A percentile compares a stretch with the other conserved stretches of the same genome.
Evolutionary conservation across 805 yeast genomes (phyloP).

Genomic region (Isabelozyma heimii): DNA sequence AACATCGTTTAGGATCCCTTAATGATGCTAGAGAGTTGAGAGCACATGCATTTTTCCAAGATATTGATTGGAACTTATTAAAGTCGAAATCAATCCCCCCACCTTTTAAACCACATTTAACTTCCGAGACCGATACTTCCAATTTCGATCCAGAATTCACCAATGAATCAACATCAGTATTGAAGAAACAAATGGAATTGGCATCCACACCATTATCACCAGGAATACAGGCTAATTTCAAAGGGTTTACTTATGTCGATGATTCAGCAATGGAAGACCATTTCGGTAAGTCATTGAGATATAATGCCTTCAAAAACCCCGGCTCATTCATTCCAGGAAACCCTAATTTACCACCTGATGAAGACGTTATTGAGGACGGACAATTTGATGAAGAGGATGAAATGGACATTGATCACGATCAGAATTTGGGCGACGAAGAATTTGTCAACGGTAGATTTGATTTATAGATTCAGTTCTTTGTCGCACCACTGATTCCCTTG

Average conservation of each 20-base stretch:
- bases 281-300: conserved; percentile 45
- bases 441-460: conserved; percentile 91
- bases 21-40: conserved; percentile 91
- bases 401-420: conserved; percentile 54
- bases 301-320: conserved; percentile 40
- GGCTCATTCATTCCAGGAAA: conserved; percentile 80
- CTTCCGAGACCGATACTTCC: conserved; percentile 89
- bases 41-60: conserved; percentile 88
- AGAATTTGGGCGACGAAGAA: conserved; percentile 69
- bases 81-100: conserved; percentile 85
- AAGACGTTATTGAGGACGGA: conserved; percentile 74
- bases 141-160: conserved; percentile 99
- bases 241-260: conserved; percentile 95
- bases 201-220: conserved; percentile 86
- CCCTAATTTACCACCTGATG: conserved; percentile 78
- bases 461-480: conserved; percentile 35
- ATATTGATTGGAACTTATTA: conserved; percentile 85
- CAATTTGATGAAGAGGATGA: conserved; percentile 48
- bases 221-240: conserved; percentile 93
- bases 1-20: conserved; percentile 86
- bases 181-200: conserved; percentile 63
- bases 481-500: background rate
- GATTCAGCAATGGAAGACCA: conserved; percentile 90
- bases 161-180: conserved; percentile 79
- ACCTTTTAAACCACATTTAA: conserved; percentile 92